Evolutionary conservation across 2,329 filamentous ascomycete species (phyloP).

Genomic region (Pestalotiopsis sp.): DNA sequence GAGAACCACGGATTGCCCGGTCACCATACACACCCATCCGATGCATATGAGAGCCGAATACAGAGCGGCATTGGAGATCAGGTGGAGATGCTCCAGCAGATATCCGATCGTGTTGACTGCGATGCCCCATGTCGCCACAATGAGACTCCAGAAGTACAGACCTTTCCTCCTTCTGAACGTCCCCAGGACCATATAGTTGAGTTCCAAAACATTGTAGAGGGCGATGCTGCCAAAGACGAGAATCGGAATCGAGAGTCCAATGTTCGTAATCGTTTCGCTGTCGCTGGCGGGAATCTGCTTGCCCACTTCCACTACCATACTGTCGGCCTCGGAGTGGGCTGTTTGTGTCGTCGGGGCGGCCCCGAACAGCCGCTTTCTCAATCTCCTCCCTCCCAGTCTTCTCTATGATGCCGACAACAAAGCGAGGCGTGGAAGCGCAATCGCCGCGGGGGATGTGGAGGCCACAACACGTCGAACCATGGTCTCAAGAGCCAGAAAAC

Average conservation of each 20-base stretch:
- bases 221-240: constrained; percentile 39
- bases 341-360: background rate
- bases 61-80: constrained; percentile 25
- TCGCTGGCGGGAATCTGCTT: background rate
- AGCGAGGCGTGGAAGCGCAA: background rate
- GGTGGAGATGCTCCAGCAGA: constrained; percentile 31
- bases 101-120: constrained; percentile 33
- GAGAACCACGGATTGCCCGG: constrained; percentile 33
- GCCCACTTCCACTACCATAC: constrained; percentile 5
- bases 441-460: background rate
- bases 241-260: constrained; percentile 32
- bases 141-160: constrained; percentile 35
- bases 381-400: background rate
- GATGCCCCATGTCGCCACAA: constrained; percentile 31
- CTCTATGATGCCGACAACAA: background rate
- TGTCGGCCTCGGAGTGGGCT: background rate
- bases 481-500: background rate
- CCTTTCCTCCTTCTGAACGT: constrained; percentile 33
- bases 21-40: constrained; percentile 33
- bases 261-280: background rate
- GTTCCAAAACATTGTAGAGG: constrained; percentile 34
- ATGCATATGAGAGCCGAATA: constrained; percentile 33
- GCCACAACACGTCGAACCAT: background rate
- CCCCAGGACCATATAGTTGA: constrained; percentile 31
- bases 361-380: background rate